A percentile compares a stretch with the other conserved stretches of the same genome.
Evolutionary conservation across 306 rosid species (phyloP).

Genomic region (Corylus heterophylla): DNA sequence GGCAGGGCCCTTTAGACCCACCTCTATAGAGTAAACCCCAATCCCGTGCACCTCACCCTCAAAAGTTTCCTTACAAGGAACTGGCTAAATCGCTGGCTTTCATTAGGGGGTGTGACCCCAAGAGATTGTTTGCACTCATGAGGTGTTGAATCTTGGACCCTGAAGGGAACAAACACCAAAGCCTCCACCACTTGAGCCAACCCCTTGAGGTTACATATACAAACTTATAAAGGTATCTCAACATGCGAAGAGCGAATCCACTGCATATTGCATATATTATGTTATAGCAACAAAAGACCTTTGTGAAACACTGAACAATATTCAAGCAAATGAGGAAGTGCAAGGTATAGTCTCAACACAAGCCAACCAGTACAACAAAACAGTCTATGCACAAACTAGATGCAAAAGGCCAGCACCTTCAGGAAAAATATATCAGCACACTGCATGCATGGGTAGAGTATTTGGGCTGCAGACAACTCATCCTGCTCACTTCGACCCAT

Average conservation of each 20-base stretch:
- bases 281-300: neutral
- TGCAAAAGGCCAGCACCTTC: constrained; percentile 45
- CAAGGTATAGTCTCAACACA: neutral
- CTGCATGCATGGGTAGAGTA: constrained; percentile 93
- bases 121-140: no score
- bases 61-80: no score
- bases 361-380: neutral
- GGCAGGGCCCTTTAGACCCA: no score
- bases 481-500: constrained; percentile 83
- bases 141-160: no score
- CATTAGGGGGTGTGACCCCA: no score
- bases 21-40: neutral
- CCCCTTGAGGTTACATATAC: no score
- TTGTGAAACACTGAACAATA: neutral
- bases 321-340: neutral
- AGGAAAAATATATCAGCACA: constrained; percentile 93
- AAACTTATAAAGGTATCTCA: neutral
- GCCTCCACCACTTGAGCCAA: no score
- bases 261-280: neutral
- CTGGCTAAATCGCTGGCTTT: no score
- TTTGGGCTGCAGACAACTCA: constrained; percentile 81
- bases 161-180: no score
- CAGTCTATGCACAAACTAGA: neutral
- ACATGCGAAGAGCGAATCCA: neutral
- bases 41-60: no score